These are phyloP conservation scores for Nymphaea thermarum DNA, from an alignment of 164 flowering plant species.

Conservation along the genomic window DNA sequence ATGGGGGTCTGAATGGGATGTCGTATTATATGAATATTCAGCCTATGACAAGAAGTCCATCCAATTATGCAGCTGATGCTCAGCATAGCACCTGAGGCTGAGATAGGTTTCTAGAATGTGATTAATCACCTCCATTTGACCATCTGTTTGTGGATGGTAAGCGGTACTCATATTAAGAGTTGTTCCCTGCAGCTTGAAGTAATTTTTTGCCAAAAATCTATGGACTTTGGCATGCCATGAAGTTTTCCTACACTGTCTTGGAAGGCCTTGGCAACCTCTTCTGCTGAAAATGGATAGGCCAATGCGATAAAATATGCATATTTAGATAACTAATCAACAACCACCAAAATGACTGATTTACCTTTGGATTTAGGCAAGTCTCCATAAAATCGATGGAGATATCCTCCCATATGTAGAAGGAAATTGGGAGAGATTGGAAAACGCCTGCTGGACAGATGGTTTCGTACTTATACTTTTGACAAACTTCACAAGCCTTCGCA, in stretches of 20 bases:
- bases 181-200: no score
- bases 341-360: no score
- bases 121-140: no score
- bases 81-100: no score
- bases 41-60: no score
- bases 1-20: no score
- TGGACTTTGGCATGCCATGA: not conserved
- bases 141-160: no score
- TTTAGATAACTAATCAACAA: no score
- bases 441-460: not conserved
- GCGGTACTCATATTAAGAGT: no score
- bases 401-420: slow-evolving; percentile 1
- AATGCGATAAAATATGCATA: not conserved
- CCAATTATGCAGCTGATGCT: no score
- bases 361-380: not conserved
- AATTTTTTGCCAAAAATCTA: not conserved
- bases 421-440: slow-evolving; percentile 9
- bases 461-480: slow-evolving; percentile 2
- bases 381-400: slow-evolving; percentile 7
- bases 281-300: not conserved
- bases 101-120: no score
- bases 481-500: not conserved
- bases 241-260: not conserved
- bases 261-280: not conserved
- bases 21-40: no score